Evolutionary conservation across 2,329 filamentous ascomycete genomes (phyloP).

Genomic region (Scedosporium boydii): DNA sequence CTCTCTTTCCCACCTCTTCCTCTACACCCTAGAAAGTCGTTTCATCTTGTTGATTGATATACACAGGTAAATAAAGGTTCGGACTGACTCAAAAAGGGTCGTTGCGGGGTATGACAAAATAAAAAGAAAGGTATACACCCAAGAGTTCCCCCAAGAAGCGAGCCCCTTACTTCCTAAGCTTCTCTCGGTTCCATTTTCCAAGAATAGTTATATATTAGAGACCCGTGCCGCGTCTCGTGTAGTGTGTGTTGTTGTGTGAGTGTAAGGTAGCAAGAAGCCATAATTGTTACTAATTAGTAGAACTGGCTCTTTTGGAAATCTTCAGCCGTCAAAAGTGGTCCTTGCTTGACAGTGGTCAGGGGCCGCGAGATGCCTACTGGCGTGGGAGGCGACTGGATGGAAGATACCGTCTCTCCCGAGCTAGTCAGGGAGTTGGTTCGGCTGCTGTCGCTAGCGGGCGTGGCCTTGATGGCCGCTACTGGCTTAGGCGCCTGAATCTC

Average conservation of each 20-base stretch:
- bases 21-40: not conserved
- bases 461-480: slow-evolving; percentile 42
- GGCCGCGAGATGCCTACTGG: slow-evolving; percentile 21
- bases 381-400: slow-evolving; percentile 14
- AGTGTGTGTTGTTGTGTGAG: too few relatives aligned
- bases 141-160: not conserved
- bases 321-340: slow-evolving; percentile 42
- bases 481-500: slow-evolving; percentile 22
- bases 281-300: slow-evolving; percentile 24
- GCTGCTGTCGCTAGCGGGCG: slow-evolving; percentile 34
- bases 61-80: not conserved
- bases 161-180: not conserved
- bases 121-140: not conserved
- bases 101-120: slow-evolving; percentile 1
- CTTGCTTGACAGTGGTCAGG: slow-evolving; percentile 20
- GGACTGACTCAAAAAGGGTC: not conserved
- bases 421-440: slow-evolving; percentile 42
- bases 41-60: slow-evolving; percentile 1
- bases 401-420: slow-evolving; percentile 9
- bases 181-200: not conserved
- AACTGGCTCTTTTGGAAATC: slow-evolving; percentile 51
- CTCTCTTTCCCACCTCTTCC: not conserved
- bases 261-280: too few relatives aligned
- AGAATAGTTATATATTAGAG: not conserved
- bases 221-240: slow-evolving; percentile 18